A percentile compares a stretch with the other conserved stretches of the same genome.
These are phyloP conservation scores for Tuber microsphaerosporum DNA, from an alignment of 495 filamentous ascomycete species.

Conservation along the genomic window DNA sequence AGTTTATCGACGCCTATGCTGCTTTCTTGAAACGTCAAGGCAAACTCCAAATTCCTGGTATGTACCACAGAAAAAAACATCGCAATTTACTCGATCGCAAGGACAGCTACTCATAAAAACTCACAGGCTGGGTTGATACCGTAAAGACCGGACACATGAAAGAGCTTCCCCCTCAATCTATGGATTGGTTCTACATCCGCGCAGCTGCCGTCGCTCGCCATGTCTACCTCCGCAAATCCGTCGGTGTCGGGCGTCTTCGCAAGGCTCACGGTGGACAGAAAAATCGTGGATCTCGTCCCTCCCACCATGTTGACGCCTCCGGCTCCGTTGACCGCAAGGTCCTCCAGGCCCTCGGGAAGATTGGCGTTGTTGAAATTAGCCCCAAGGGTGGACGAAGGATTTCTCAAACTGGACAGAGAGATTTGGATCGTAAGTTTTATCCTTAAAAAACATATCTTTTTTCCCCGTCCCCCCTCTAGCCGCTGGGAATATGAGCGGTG, in stretches of 20 bases:
- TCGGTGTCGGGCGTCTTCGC: constrained; percentile 83
- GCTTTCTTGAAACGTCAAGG: constrained; percentile 98
- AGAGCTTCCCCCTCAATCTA: constrained; percentile 93
- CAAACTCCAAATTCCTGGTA: constrained; percentile 85
- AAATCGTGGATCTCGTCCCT: constrained; percentile 89
- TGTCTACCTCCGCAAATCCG: constrained; percentile 97
- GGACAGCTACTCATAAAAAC: not conserved
- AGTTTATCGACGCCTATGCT: constrained; percentile 91
- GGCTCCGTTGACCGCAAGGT: constrained; percentile 94
- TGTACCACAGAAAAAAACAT: constrained; percentile 45
- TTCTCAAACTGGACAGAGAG: constrained; percentile 92
- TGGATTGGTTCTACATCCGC: constrained; percentile 99
- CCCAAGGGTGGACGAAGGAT: constrained; percentile 96
- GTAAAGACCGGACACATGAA: constrained; percentile 95
- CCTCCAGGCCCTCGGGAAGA: constrained; percentile 95
- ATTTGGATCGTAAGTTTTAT: constrained; percentile 72
- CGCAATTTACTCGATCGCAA: not conserved
- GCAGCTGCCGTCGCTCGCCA: constrained; percentile 93
- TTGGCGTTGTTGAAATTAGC: constrained; percentile 96
- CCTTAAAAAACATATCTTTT: too few relatives aligned
- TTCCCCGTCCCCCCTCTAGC: constrained; percentile 43
- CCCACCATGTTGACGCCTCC: constrained; percentile 89
- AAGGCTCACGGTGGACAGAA: constrained; percentile 92
- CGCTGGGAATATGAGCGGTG: constrained; percentile 44
- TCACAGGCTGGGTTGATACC: constrained; percentile 89